Percentiles rank a stretch among this genome's conserved stretches.
Conservation (phyloP, 805 yeast genomes). For the Teunomyces lycoperdinae region DNA sequence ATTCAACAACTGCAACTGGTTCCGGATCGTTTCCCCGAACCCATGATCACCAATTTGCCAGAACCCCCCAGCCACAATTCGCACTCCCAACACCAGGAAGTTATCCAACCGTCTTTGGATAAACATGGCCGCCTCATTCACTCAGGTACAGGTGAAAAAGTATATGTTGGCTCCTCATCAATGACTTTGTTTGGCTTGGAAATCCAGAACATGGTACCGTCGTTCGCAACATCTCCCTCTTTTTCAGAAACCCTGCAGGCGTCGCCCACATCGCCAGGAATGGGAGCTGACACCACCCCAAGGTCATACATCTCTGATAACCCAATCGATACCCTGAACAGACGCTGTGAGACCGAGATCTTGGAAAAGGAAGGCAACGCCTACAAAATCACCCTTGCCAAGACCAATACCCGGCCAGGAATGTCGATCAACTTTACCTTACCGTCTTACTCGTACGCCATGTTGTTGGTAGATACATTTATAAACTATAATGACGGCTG, state of each 20-base stretch:
- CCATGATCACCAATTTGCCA: neutral
- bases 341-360: conserved; percentile 50
- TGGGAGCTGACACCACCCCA: conserved; percentile 6
- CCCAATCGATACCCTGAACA: neutral
- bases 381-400: conserved; percentile 64
- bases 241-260: conserved; percentile 7
- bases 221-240: conserved; percentile 16
- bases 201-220: conserved; percentile 61
- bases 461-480: conserved; percentile 71
- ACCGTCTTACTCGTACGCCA: conserved; percentile 75
- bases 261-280: conserved; percentile 10
- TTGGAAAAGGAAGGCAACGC: conserved; percentile 77
- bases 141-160: conserved; percentile 71
- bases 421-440: conserved; percentile 66
- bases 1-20: conserved; percentile 8
- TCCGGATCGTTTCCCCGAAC: neutral
- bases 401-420: conserved; percentile 66
- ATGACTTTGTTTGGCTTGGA: conserved; percentile 81
- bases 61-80: neutral
- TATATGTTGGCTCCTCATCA: conserved; percentile 78
- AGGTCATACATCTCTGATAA: conserved; percentile 1
- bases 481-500: conserved; percentile 81
- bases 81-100: conserved; percentile 33
- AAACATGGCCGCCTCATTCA: conserved; percentile 69
- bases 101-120: conserved; percentile 69